These are phyloP conservation scores for Nitzschia sp. DNA, from an alignment of 108 stramenopile species.

Conservation along the genomic window DNA sequence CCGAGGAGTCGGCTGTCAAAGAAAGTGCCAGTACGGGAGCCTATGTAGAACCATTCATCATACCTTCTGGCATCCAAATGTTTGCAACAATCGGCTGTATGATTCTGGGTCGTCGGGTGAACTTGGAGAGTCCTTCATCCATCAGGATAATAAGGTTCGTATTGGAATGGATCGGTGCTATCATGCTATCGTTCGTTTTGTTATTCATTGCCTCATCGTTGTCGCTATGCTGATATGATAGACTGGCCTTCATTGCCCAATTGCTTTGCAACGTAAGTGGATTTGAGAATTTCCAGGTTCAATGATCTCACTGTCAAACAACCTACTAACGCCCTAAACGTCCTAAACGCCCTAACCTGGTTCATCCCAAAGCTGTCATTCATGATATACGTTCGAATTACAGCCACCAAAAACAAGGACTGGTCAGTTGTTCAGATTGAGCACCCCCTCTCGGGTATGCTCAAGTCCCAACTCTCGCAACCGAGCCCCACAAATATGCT, in stretches of 20 bases:
- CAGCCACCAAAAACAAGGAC: conserved; percentile 61
- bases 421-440: conserved; percentile 52
- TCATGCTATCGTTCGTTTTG: too few relatives aligned
- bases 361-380: conserved; percentile 47
- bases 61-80: conserved; percentile 29
- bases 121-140: conserved; percentile 48
- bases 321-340: too few relatives aligned
- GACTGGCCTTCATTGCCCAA: conserved; percentile 60
- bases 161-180: too few relatives aligned
- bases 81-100: conserved; percentile 57
- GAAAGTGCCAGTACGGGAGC: neutral
- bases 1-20: too few relatives aligned
- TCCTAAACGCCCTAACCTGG: neutral
- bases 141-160: conserved; percentile 54
- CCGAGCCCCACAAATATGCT: conserved; percentile 26
- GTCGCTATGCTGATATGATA: neutral
- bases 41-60: conserved; percentile 32
- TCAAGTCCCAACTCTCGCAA: conserved; percentile 34
- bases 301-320: neutral
- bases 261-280: conserved; percentile 30
- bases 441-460: conserved; percentile 46
- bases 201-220: too few relatives aligned
- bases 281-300: neutral
- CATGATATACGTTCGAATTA: conserved; percentile 63
- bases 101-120: conserved; percentile 51